Evolutionary conservation across 208 protist species (phyloP), one percentile per base, ranked within the genome.

Genomic region (Borovskyia barvae): DNA sequence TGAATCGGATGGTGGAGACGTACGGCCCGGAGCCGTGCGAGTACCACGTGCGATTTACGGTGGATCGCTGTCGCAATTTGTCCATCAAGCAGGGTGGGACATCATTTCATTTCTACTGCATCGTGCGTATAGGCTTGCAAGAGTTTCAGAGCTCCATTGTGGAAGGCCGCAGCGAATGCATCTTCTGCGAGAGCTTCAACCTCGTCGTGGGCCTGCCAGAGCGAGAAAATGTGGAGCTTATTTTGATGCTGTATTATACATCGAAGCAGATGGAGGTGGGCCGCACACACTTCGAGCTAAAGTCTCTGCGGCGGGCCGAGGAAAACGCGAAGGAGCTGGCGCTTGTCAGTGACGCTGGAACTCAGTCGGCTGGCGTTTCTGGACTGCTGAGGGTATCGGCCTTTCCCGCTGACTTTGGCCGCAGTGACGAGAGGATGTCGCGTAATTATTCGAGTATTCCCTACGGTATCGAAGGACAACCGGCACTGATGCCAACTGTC

Each of bases 21-120:
- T 77, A 92, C 72, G 88, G 88, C 22, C 85, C 85, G n/a, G 85
- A 92, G 64, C 82, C 88, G 2, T 75, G 77, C 4, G 54, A 76
- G 0, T 84, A 81, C 67, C 17, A 63, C 25, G 57, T 90, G 25
- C 56, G 57, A 11, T n/a, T 94, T 19, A 75, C 67, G 8, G 49
- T 94, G 0, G 47, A 77, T 25, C 75, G 76, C 45, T 83, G 76
- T 57, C 49, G 43, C 32, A 78, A 59, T 56, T 25, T 84, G 29
- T 39, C 32, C 11, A 8, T 62, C 20, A 48, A 55, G 30, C 25
- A 42, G 2, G 50, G 29, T 37, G 45, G 49, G 58, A 45, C 61
- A 20, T 19, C 35, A n/a, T 25, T 45, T 33, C 40, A 66, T 30
- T 20, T 70, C 26, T 77, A 75, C 47, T 81, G 69, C 60, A 57